A percentile compares a stretch with the other conserved stretches of the same genome.
Conservation (phyloP, 2,329 filamentous ascomycete genomes). For the Xylaria digitata region DNA sequence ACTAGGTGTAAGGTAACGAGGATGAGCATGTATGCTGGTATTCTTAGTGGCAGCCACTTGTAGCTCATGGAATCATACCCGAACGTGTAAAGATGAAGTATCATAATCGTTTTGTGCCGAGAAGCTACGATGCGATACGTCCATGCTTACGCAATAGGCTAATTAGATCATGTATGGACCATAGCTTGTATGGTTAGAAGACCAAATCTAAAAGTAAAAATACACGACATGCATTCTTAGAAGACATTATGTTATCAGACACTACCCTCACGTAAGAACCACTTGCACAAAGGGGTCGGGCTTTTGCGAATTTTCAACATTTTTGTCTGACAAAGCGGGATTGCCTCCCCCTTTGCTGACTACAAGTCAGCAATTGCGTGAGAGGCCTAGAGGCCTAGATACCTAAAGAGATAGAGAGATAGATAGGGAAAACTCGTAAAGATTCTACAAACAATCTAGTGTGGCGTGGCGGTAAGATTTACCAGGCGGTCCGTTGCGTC, state of each 20-base stretch:
- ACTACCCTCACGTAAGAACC: slow-evolving; percentile 26
- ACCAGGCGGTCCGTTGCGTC: slow-evolving; percentile 34
- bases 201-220: neutral
- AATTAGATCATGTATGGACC: no score
- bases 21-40: neutral
- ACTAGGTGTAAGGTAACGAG: neutral
- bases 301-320: neutral
- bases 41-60: neutral
- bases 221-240: neutral
- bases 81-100: no score
- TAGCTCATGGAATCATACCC: no score
- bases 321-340: slow-evolving; percentile 19
- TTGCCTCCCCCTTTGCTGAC: slow-evolving; percentile 28
- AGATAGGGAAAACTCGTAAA: slow-evolving; percentile 8
- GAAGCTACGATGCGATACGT: neutral
- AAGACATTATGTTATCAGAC: slow-evolving; percentile 5
- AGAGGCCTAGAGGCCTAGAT: neutral
- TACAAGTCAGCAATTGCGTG: slow-evolving; percentile 25
- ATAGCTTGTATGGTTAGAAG: no score
- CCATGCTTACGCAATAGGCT: neutral
- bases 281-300: neutral
- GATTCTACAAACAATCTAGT: neutral
- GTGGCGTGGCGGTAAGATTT: slow-evolving; percentile 30
- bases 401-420: no score
- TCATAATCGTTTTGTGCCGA: no score